These are phyloP conservation scores for Ophiostoma sp. DNA, from an alignment of 2,329 filamentous ascomycete species.

Conservation along the genomic window DNA sequence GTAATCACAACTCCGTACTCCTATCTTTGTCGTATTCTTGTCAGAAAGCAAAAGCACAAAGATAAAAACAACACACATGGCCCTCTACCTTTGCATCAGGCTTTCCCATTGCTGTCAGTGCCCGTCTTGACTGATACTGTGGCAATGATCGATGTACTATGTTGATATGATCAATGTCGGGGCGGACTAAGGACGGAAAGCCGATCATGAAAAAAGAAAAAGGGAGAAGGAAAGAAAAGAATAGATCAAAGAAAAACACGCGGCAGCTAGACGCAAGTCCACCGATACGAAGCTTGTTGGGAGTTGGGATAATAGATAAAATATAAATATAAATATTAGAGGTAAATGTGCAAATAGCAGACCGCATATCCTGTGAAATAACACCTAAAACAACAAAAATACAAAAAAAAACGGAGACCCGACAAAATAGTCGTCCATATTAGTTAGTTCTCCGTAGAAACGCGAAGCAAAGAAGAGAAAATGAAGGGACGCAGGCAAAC, in stretches of 20 bases:
- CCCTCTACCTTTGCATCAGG: not conserved
- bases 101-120: not conserved
- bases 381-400: not conserved
- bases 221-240: not conserved
- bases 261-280: not conserved
- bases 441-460: conserved; percentile 2
- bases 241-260: not conserved
- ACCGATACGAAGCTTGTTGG: not conserved
- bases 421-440: not conserved
- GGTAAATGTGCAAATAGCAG: no score
- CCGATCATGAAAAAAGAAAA: not conserved
- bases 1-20: not conserved
- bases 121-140: not conserved
- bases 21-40: not conserved
- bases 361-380: not conserved
- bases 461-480: not conserved
- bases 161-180: not conserved
- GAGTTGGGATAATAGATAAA: not conserved
- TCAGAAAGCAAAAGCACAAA: not conserved
- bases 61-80: not conserved
- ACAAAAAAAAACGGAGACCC: not conserved
- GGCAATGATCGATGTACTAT: not conserved
- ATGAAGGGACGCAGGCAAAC: not conserved
- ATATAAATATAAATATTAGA: not conserved
- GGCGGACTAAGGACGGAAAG: not conserved